Evolutionary conservation across 208 protist species (phyloP), one percentile per base, ranked within the genome.

Genomic region (Trypanosoma avium): DNA sequence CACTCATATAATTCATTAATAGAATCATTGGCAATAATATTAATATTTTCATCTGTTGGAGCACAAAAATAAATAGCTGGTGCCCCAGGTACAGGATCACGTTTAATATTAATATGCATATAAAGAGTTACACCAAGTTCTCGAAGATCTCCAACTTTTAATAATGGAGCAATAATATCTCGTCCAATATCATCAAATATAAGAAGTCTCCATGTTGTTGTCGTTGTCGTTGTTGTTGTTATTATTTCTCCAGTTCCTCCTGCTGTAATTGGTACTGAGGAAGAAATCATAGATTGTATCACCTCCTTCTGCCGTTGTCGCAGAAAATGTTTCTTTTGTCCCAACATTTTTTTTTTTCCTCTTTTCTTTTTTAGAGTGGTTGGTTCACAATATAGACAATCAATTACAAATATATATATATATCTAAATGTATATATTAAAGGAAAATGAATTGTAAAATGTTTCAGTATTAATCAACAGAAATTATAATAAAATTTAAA

Each of bases 31-130:
- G 84, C 80, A 46, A 97, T 95, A 49, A 58, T 60, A 27, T 55
- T 47, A 27, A 94, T 84, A 69, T 95, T 95, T 56, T 94, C 85
- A 53, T 84, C 77, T 0, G 89, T 94, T n/a, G 92, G 92, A 9
- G 80, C 79, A 43, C 87, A 92, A 57, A 97, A 93, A 64, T 97
- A 97, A 35, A 97, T 83, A 15, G 84, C 89, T 26, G 92, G 92
- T 0, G 88, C 88, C n/a, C 90, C 92, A 3, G 87, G 84, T 3
- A 97, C 88, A 10, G 84, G 72, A 35, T 95, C 86, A 3, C 92
- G 79, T 57, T 91, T 81, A 19, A 74, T 83, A 10, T 82, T 74
- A 24, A 97, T 93, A 70, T 92, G 84, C 83, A 97, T 77, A 59
- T 94, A 90, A 10, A 97, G 69, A 0, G 92, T 97, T 15, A 97